phyloP scores from a whole-genome alignment of 2,329 filamentous ascomycete genomes.

The Claviceps citrina region DNA sequence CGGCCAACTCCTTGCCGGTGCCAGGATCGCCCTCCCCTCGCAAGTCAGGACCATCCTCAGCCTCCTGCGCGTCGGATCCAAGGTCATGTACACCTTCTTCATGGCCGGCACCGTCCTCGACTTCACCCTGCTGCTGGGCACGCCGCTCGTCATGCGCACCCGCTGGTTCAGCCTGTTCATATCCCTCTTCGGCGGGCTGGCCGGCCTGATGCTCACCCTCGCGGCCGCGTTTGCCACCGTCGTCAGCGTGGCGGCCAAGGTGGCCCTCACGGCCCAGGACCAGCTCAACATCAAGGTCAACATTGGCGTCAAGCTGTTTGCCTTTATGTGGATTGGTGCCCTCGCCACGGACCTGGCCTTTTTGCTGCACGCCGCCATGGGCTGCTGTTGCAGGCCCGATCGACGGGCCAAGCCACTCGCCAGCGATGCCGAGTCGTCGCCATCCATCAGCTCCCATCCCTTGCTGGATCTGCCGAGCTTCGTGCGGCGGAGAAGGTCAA shows the following conservation, averaged over 20 bases:
- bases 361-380: constrained; percentile 57
- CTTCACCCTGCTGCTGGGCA: constrained; percentile 55
- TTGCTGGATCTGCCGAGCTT: constrained; percentile 14
- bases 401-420: constrained; percentile 5
- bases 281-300: constrained; percentile 62
- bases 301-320: constrained; percentile 62
- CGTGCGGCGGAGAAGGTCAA: constrained; percentile 15
- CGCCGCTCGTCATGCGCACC: constrained; percentile 39
- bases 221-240: constrained; percentile 64
- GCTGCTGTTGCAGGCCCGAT: constrained; percentile 50
- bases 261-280: constrained; percentile 54
- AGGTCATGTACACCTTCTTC: constrained; percentile 85
- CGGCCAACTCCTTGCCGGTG: constrained; percentile 64
- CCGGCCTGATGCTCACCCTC: constrained; percentile 50
- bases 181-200: constrained; percentile 49
- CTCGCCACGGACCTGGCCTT: constrained; percentile 54
- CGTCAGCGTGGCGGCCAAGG: constrained; percentile 69
- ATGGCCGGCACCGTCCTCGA: constrained; percentile 54
- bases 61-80: constrained; percentile 58
- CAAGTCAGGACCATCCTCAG: constrained; percentile 58
- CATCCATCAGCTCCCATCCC: constrained; percentile 8
- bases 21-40: constrained; percentile 65
- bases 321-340: constrained; percentile 76
- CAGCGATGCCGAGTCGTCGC: constrained; percentile 1
- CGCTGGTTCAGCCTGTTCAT: constrained; percentile 52